Percentiles rank a stretch among this genome's conserved stretches.
phyloP scores from a whole-genome alignment of 1,284 basidiomycete genomes.

The Paramarasmius palmivorus region DNA sequence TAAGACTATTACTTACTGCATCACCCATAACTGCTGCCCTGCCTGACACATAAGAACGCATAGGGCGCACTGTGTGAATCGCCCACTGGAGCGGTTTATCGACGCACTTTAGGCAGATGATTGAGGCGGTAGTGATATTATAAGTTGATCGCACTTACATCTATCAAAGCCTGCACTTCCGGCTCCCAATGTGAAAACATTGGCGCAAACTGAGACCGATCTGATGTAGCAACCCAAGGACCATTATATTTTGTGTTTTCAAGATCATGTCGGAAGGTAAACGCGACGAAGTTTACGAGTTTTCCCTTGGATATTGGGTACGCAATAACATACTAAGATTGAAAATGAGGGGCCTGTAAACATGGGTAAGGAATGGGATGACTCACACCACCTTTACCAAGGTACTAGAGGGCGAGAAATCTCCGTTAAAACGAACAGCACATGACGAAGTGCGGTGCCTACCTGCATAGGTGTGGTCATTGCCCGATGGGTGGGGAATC shows the following conservation, averaged over 20 bases:
- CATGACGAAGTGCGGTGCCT: slow-evolving; percentile 3
- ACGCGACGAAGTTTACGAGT: slow-evolving; percentile 32
- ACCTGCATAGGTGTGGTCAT: slow-evolving; percentile 28
- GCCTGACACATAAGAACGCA: slow-evolving; percentile 36
- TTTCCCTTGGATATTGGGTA: slow-evolving; percentile 28
- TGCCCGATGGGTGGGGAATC: slow-evolving; percentile 36
- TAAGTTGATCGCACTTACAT: slow-evolving; percentile 22
- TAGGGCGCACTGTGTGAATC: slow-evolving; percentile 39
- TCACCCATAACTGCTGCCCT: slow-evolving; percentile 46
- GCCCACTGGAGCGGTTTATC: slow-evolving; percentile 44
- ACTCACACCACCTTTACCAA: slow-evolving; percentile 36
- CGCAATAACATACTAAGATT: slow-evolving; percentile 25
- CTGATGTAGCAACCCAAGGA: slow-evolving; percentile 30
- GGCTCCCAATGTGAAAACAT: slow-evolving; percentile 35
- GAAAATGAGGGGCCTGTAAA: not conserved
- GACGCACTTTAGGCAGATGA: slow-evolving; percentile 29
- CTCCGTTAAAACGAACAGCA: slow-evolving; percentile 4
- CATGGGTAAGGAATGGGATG: not conserved
- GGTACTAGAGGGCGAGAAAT: slow-evolving; percentile 26
- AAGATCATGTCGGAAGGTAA: slow-evolving; percentile 27
- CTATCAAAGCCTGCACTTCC: slow-evolving; percentile 33
- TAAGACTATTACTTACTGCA: slow-evolving; percentile 31
- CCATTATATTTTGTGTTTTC: slow-evolving; percentile 34
- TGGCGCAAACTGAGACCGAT: slow-evolving; percentile 28
- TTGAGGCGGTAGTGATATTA: not conserved